Conservation (phyloP, 352 stramenopile genomes). For the Phytopythium kandeliae region DNA sequence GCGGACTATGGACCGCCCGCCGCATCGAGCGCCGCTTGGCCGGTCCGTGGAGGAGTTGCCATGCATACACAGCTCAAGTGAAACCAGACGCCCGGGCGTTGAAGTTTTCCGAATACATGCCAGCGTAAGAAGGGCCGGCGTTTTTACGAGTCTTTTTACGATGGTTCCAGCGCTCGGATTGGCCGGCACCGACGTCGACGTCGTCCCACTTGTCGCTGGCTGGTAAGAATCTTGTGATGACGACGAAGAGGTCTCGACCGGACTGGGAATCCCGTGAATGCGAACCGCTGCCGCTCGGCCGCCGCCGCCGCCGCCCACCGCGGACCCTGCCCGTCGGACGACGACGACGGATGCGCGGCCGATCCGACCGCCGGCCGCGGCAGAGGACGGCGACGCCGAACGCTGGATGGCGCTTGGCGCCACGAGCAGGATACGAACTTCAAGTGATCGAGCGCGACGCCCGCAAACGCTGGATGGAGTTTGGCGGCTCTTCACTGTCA, state of each 20-base stretch:
- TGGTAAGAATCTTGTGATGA: conserved; percentile 10
- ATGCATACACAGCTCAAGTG: neutral
- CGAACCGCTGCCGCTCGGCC: neutral
- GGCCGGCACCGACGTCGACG: conserved; percentile 18
- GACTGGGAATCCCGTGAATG: conserved; percentile 4
- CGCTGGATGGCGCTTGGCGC: too few relatives aligned
- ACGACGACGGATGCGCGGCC: too few relatives aligned
- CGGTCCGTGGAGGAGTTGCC: neutral
- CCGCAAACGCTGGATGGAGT: too few relatives aligned
- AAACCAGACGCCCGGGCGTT: conserved; percentile 3
- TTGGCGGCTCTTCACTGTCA: too few relatives aligned
- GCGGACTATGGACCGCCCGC: conserved; percentile 5
- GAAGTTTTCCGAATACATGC: conserved; percentile 12
- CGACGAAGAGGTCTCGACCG: neutral
- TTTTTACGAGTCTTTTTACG: conserved; percentile 25
- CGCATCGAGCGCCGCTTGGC: neutral
- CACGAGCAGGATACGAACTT: too few relatives aligned
- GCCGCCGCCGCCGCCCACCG: neutral
- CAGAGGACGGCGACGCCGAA: too few relatives aligned
- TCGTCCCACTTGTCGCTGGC: conserved; percentile 1
- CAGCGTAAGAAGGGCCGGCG: neutral
- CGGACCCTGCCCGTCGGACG: neutral
- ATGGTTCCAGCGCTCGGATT: conserved; percentile 19
- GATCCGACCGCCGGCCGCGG: too few relatives aligned
- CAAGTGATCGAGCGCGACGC: too few relatives aligned